Conservation (phyloP, 192 early-diverging fungal species). For the Backusella westeae region DNA sequence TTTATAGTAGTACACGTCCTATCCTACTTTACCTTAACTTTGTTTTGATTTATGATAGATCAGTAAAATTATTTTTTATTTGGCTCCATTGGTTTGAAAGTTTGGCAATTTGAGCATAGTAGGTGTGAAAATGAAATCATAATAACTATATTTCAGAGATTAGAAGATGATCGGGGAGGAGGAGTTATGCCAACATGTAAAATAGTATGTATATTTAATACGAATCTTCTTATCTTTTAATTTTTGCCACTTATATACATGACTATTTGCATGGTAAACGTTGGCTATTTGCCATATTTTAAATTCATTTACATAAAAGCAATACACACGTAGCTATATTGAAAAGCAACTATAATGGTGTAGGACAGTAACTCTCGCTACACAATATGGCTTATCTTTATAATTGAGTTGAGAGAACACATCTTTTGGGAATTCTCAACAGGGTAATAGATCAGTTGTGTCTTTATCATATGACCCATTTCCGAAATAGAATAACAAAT, state of each 20-base stretch:
- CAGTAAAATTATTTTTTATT: not conserved
- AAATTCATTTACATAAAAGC: not conserved
- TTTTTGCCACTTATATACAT: too few relatives aligned
- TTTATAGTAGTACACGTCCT: too few relatives aligned
- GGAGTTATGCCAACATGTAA: too few relatives aligned
- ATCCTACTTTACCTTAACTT: too few relatives aligned
- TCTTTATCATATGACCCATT: not conserved
- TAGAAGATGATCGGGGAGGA: not conserved
- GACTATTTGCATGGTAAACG: too few relatives aligned
- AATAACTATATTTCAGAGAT: not conserved
- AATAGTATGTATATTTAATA: too few relatives aligned
- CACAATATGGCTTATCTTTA: not conserved
- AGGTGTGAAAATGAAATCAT: not conserved
- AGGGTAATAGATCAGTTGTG: not conserved
- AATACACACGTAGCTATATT: too few relatives aligned
- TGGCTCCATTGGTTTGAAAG: not conserved
- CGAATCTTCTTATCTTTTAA: too few relatives aligned
- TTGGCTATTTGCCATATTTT: not conserved
- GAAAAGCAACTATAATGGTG: not conserved
- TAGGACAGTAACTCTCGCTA: not conserved
- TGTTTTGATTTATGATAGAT: too few relatives aligned
- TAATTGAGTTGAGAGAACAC: not conserved
- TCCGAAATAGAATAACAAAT: not conserved
- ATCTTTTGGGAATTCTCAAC: not conserved
- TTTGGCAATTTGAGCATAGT: not conserved